These are phyloP conservation scores for Malassezia vespertilionis DNA, from an alignment of 1,284 basidiomycete genomes.

Conservation along the genomic window DNA sequence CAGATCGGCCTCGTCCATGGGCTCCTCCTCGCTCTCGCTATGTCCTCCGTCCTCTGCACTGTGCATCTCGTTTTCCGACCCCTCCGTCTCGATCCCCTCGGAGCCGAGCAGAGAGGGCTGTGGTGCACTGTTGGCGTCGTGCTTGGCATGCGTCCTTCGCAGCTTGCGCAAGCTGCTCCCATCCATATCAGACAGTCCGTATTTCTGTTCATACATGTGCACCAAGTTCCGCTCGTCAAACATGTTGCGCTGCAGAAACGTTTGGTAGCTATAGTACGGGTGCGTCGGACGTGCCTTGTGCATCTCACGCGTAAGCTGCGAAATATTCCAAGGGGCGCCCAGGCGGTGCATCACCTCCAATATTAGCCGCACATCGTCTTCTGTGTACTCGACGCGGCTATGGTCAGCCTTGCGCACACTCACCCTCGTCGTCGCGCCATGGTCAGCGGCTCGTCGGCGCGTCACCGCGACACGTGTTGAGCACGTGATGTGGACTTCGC, in stretches of 20 bases:
- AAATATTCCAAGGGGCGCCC: slow-evolving; percentile 23
- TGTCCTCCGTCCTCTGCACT: background rate
- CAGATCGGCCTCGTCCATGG: slow-evolving; percentile 9
- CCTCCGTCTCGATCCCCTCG: background rate
- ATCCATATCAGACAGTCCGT: background rate
- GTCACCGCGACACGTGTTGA: background rate
- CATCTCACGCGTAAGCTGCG: slow-evolving; percentile 21
- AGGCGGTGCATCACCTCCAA: slow-evolving; percentile 20
- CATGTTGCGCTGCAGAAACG: slow-evolving; percentile 25
- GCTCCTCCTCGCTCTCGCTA: slow-evolving; percentile 12
- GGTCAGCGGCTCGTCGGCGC: background rate
- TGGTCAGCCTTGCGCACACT: background rate
- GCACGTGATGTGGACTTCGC: slow-evolving; percentile 2
- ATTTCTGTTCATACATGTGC: no score
- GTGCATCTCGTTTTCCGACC: background rate
- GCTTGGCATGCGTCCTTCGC: background rate
- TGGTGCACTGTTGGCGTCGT: background rate
- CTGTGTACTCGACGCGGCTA: slow-evolving; percentile 3
- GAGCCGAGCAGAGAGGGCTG: background rate
- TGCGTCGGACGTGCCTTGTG: slow-evolving; percentile 19
- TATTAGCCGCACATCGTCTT: slow-evolving; percentile 15
- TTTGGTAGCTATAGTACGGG: slow-evolving; percentile 23
- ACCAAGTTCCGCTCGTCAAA: background rate
- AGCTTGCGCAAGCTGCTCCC: slow-evolving; percentile 2
- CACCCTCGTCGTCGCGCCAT: slow-evolving; percentile 7